Percentiles rank a stretch among this genome's conserved stretches.
Conservation (phyloP, 1,284 basidiomycete species). For the Pulchroboletus neoregius region DNA sequence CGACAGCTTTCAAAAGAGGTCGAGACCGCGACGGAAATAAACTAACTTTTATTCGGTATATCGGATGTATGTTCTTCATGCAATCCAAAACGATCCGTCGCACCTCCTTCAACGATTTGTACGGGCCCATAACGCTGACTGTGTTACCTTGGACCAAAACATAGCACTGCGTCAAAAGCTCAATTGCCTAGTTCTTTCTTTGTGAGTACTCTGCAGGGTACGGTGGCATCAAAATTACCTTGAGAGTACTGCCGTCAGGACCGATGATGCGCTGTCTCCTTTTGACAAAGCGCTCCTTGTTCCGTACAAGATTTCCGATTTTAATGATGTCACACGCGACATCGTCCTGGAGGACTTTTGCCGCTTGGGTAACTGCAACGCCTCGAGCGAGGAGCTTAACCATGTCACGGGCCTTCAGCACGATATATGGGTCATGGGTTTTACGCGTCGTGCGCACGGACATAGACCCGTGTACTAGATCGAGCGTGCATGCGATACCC, state of each 20-base stretch:
- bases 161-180: conserved; percentile 95
- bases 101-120: conserved; percentile 94
- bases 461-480: conserved; percentile 97
- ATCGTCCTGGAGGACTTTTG: conserved; percentile 88
- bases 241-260: conserved; percentile 93
- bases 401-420: conserved; percentile 94
- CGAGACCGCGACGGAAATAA: neutral
- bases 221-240: conserved; percentile 44
- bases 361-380: conserved; percentile 80
- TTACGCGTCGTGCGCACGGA: conserved; percentile 95
- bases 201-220: conserved; percentile 9
- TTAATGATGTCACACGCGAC: conserved; percentile 98
- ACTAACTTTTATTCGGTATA: conserved; percentile 94
- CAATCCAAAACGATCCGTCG: conserved; percentile 94
- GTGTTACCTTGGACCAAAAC: conserved; percentile 98
- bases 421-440: conserved; percentile 94
- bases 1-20: conserved; percentile 1
- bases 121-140: conserved; percentile 95
- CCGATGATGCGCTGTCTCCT: conserved; percentile 95
- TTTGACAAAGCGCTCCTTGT: conserved; percentile 98
- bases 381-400: conserved; percentile 93
- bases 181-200: conserved; percentile 72
- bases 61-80: conserved; percentile 99
- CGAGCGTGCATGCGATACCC: conserved; percentile 89
- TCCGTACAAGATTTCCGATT: conserved; percentile 90